Conservation (phyloP, 2,329 filamentous ascomycete genomes). For the Fusarium lyarnte region DNA sequence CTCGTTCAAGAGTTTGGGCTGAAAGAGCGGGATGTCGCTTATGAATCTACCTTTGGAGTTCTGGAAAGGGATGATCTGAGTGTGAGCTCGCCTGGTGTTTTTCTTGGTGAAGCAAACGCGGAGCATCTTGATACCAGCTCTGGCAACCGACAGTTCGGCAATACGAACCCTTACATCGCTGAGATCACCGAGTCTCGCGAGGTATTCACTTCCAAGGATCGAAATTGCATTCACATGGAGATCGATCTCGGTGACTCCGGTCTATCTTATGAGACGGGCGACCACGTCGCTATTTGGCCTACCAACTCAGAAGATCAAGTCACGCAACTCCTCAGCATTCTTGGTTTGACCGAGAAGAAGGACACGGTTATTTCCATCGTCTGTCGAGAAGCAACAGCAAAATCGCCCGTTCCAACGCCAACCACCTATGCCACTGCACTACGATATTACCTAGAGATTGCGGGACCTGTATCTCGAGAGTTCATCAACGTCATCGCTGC, state of each 20-base stretch:
- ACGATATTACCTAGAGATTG: conserved; percentile 7
- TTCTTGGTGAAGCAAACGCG: neutral
- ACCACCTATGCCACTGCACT: neutral
- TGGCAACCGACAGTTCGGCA: neutral
- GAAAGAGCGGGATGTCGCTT: neutral
- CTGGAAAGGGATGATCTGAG: neutral
- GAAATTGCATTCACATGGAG: neutral
- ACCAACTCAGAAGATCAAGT: neutral
- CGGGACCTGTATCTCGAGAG: conserved; percentile 7
- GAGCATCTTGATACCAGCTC: neutral
- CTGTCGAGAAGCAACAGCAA: neutral
- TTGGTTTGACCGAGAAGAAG: neutral
- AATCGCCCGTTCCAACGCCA: neutral
- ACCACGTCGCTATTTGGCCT: neutral
- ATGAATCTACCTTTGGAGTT: neutral
- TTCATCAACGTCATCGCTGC: neutral
- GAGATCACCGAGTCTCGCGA: neutral
- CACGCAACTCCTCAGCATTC: neutral
- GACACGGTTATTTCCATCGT: neutral
- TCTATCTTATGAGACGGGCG: neutral
- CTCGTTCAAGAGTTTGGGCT: neutral
- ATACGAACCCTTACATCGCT: neutral
- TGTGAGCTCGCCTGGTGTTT: neutral
- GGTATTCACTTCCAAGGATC: neutral
- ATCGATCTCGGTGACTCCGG: neutral